Percentiles rank a stretch among this genome's conserved stretches.
Evolutionary conservation across 2,329 filamentous ascomycete genomes (phyloP).

Genomic region (Trichoderma lentiforme): DNA sequence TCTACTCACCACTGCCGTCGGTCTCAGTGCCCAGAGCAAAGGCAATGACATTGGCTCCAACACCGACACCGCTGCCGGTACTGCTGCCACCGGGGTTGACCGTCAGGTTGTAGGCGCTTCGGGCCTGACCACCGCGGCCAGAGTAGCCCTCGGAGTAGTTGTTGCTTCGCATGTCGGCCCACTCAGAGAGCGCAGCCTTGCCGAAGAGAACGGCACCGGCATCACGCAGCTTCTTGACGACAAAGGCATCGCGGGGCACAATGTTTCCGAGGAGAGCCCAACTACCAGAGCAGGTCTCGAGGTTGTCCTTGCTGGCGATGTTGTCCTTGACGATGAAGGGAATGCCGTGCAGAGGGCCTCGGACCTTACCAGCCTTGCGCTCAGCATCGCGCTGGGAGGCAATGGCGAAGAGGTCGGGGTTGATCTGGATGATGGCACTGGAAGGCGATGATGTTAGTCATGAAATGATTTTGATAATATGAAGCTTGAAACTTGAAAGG

Average conservation of each 20-base stretch:
- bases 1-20: conserved; percentile 55
- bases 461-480: neutral
- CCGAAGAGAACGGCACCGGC: conserved; percentile 68
- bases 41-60: conserved; percentile 59
- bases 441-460: neutral
- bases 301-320: conserved; percentile 63
- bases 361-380: conserved; percentile 50
- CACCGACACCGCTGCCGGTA: conserved; percentile 62
- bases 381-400: conserved; percentile 60
- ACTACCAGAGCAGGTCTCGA: conserved; percentile 72
- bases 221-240: conserved; percentile 58
- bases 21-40: conserved; percentile 73
- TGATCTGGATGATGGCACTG: conserved; percentile 61
- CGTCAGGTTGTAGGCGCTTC: conserved; percentile 66
- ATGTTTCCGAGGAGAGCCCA: conserved; percentile 63
- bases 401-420: conserved; percentile 64
- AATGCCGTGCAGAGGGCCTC: conserved; percentile 70
- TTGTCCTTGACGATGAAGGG: conserved; percentile 75
- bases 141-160: conserved; percentile 68
- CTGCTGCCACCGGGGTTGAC: conserved; percentile 66
- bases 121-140: conserved; percentile 59
- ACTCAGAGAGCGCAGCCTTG: conserved; percentile 69
- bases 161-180: conserved; percentile 68
- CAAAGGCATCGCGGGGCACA: conserved; percentile 64
- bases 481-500: neutral